Evolutionary conservation across 495 filamentous ascomycete genomes (phyloP).

Genomic region (Aspergillus coremiiformis): DNA sequence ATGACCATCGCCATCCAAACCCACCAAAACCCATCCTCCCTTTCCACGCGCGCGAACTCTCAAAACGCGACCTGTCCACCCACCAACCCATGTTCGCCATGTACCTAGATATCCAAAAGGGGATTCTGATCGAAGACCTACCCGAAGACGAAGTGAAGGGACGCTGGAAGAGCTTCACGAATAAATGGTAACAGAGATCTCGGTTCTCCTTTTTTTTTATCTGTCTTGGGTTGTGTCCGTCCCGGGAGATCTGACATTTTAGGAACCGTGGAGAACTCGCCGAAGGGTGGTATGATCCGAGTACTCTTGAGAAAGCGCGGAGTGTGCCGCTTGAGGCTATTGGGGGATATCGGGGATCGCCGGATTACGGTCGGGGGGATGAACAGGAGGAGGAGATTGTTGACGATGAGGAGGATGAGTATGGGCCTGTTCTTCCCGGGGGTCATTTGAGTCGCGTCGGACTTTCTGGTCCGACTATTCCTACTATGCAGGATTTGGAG

Average conservation of each 20-base stretch:
- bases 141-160: slow-evolving; percentile 65
- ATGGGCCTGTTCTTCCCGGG: slow-evolving; percentile 63
- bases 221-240: neutral
- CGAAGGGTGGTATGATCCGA: slow-evolving; percentile 88
- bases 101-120: slow-evolving; percentile 89
- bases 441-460: slow-evolving; percentile 11
- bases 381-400: slow-evolving; percentile 32
- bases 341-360: slow-evolving; percentile 15
- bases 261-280: slow-evolving; percentile 91
- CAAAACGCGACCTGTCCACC: slow-evolving; percentile 52
- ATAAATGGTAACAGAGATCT: slow-evolving; percentile 64
- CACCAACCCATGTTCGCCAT: slow-evolving; percentile 70
- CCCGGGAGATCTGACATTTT: slow-evolving; percentile 15
- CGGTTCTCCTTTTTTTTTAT: neutral
- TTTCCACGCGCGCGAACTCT: slow-evolving; percentile 54
- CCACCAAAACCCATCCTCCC: slow-evolving; percentile 47
- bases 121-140: slow-evolving; percentile 54
- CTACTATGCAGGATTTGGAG: slow-evolving; percentile 66
- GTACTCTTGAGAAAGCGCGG: slow-evolving; percentile 48
- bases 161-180: slow-evolving; percentile 87
- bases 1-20: slow-evolving; percentile 24
- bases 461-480: slow-evolving; percentile 62
- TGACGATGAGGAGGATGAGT: slow-evolving; percentile 49
- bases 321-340: slow-evolving; percentile 11
- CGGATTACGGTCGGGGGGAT: slow-evolving; percentile 18